Percentiles rank a stretch among this genome's conserved stretches.
Conservation (phyloP, 441 rosid genomes). For the Corymbia citriodora region DNA sequence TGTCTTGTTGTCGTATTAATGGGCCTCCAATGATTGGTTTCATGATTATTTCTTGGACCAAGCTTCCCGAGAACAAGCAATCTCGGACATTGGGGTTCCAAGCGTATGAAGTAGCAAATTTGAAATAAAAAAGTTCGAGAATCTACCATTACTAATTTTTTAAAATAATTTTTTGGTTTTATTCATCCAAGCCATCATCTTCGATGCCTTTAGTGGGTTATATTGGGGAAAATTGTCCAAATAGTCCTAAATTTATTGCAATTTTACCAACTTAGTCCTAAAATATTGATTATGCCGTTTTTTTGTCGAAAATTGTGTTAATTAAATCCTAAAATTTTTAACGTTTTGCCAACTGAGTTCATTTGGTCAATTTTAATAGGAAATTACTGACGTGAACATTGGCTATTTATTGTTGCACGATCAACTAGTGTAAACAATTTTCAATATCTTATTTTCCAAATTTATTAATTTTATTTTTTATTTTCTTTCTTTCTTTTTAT, state of each 20-base stretch:
- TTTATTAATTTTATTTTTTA: rapidly evolving
- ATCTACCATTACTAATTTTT: not conserved
- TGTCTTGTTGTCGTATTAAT: not conserved
- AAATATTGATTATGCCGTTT: not conserved
- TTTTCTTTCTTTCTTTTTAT: too few relatives aligned
- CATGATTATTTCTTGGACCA: not conserved
- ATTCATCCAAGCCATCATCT: not conserved
- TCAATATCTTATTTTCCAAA: too few relatives aligned
- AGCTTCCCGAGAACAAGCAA: not conserved
- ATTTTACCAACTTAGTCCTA: too few relatives aligned
- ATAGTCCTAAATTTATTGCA: too few relatives aligned
- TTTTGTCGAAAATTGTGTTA: not conserved
- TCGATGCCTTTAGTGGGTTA: not conserved
- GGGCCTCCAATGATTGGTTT: not conserved
- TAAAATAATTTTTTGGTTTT: too few relatives aligned
- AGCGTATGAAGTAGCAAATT: not conserved
- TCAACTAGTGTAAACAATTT: too few relatives aligned
- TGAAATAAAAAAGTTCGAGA: not conserved
- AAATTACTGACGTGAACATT: rapidly evolving
- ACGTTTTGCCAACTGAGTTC: not conserved
- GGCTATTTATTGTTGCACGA: not conserved
- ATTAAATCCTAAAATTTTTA: too few relatives aligned
- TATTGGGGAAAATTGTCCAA: not conserved
- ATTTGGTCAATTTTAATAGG: rapidly evolving
- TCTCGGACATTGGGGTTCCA: not conserved